Evolutionary conservation across 2,329 filamentous ascomycete genomes (phyloP), one percentile per base, ranked within the genome.

Genomic region (Diaporthe sp.): DNA sequence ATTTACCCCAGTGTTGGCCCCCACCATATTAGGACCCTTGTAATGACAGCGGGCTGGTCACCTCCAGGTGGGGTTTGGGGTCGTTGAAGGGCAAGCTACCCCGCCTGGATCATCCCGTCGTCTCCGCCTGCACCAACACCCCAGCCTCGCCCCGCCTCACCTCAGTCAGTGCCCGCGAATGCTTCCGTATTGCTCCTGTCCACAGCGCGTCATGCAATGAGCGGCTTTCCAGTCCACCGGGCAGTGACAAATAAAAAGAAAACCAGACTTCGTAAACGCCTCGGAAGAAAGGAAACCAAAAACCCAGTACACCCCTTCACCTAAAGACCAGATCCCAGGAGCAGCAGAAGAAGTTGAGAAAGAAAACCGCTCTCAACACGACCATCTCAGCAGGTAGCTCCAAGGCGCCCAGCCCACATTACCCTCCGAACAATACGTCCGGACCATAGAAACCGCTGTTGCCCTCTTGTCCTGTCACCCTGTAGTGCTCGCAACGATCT

Each of bases 41-140:
- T 69, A 55, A 15, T 73, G 70, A 65, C 71, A 73, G 70, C 70
- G 70, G 70, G 70, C 58, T 65, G 70, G 34, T 46, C 44, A 53
- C 58, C 9, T 53, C 46, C 46, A 68, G 62, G 49, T 73, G 34
- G 58, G 46, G 22, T 61, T 62, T 46, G 58, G 58, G 46, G 58
- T 62, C 31, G 37, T 44, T 10, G 34, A 34, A 55, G 46, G 28
- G 53, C 31, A 62, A 73, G 71, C 71, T 73, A 73, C 71, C 71
- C 71, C 71, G 71, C 71, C 71, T 73, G 37, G 51, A 65, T 65
- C 70, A 51, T 73, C 70, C 44, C 59, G 44, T 44, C 49, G 57
- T 65, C 58, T 73, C 70, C 46, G 58, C 70, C 34, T 8, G n/a
- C 65, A 8, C 49, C 46, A 55, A 31, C 70, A 55, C 12, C 51